Base-by-base conservation (phyloP, 208 protist genomes). In the Crithidia fasciculata region DNA sequence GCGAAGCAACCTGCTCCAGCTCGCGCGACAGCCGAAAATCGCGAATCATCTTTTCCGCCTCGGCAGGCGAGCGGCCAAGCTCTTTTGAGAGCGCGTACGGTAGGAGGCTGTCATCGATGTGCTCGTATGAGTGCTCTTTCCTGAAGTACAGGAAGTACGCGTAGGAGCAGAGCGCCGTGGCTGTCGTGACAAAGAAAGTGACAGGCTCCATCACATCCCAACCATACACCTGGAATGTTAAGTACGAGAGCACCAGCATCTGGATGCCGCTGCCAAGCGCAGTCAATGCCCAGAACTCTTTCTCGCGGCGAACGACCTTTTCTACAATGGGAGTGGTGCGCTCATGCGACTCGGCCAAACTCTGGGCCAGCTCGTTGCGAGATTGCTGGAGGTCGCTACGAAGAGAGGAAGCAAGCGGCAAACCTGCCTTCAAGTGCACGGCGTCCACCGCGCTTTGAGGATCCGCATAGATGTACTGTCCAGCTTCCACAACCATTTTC, bases 191-290 rank as follows among this genome's bases (percentile, higher is more conserved):
- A 77, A 95, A 95, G 67, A 88, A 95, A 36, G 82, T 88, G 43
- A 92, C 68, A 37, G 91, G 91, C 72, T 95, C 91, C 91, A 95
- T 95, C 0, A 93, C 81, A 68, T 92, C 85, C 91, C 91, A 95
- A 28, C 80, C 88, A 71, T 87, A 95, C 16, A 92, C 82, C 28
- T 87, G 44, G 73, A 95, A 95, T 12, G 84, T 91, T 16, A 93
- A 49, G 72, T 95, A 95, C 28, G 91, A 82, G 2, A 95, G 69
- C 62, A 91, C 61, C 2, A 79, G 66, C 88, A 93, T 95, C 74
- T 95, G 91, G 3, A 76, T 39, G 4, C 86, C 83, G 70, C 88
- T 92, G 0, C 81, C 67, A 6, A 92, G 57, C 10, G 84, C 84
- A 13, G 80, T 84, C n/a, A 80, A 57, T 1, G 82, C 84, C 90